Evolutionary conservation across 2,329 filamentous ascomycete genomes (phyloP).

Genomic region (Fusarium metavorans): DNA sequence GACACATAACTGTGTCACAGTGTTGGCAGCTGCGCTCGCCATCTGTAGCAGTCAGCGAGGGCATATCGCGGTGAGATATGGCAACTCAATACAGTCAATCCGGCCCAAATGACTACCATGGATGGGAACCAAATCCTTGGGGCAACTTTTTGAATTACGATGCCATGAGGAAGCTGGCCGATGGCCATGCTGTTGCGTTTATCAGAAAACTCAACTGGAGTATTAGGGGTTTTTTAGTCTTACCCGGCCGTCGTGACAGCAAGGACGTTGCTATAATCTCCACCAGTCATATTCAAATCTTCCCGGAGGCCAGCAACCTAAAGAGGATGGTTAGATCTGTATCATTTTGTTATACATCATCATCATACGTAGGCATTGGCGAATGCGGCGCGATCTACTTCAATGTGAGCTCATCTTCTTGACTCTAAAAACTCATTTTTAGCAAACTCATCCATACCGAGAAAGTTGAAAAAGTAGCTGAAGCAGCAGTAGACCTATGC

Average conservation of each 20-base stretch:
- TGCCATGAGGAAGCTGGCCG: slow-evolving; percentile 68
- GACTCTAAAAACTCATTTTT: neutral
- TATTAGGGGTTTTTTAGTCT: neutral
- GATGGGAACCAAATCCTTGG: slow-evolving; percentile 69
- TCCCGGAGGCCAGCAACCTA: slow-evolving; percentile 57
- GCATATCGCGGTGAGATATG: fast-evolving
- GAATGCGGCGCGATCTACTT: slow-evolving; percentile 39
- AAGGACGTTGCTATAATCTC: slow-evolving; percentile 48
- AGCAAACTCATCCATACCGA: slow-evolving; percentile 44
- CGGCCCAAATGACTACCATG: slow-evolving; percentile 71
- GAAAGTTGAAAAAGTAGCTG: slow-evolving; percentile 53
- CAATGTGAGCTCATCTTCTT: neutral
- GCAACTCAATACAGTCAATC: slow-evolving; percentile 61
- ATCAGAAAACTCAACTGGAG: neutral
- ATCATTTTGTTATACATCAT: fast-evolving
- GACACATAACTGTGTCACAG: slow-evolving; percentile 44
- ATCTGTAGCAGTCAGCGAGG: slow-evolving; percentile 11
- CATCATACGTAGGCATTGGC: slow-evolving; percentile 54
- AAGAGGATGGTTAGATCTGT: neutral
- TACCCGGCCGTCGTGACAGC: slow-evolving; percentile 47
- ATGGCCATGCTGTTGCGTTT: slow-evolving; percentile 50
- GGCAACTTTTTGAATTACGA: slow-evolving; percentile 69
- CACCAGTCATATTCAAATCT: slow-evolving; percentile 57
- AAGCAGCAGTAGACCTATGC: slow-evolving; percentile 50
- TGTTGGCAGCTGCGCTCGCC: slow-evolving; percentile 49